phyloP scores from a whole-genome alignment of 768 basidiomycete genomes.

The Tylopilus subfusipes region DNA sequence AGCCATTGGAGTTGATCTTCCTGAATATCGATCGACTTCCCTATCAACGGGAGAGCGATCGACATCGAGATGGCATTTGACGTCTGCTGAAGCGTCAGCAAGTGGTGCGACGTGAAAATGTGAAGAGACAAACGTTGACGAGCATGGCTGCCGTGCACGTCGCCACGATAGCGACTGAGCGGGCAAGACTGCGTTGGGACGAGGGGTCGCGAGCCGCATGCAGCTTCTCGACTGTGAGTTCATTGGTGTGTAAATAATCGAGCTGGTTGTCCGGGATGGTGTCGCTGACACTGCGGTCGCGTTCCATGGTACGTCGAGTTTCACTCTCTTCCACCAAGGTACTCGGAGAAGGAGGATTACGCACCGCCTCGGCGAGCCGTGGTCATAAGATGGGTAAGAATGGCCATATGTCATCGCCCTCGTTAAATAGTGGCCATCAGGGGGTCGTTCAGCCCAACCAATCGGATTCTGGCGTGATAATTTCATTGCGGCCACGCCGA shows the following conservation, averaged over 20 bases:
- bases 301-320: conserved; percentile 4
- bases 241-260: neutral
- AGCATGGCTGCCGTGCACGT: conserved; percentile 41
- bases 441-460: too few species aligned
- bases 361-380: neutral
- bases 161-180: conserved; percentile 30
- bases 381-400: neutral
- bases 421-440: too few species aligned
- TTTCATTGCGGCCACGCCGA: too few species aligned
- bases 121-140: conserved; percentile 28
- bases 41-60: conserved; percentile 52
- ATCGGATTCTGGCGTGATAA: too few species aligned
- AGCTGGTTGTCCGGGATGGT: conserved; percentile 6
- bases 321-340: neutral
- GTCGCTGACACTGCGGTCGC: conserved; percentile 4
- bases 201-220: neutral
- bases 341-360: neutral
- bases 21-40: conserved; percentile 44
- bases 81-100: conserved; percentile 19
- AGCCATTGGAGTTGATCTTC: conserved; percentile 64
- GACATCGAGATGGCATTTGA: conserved; percentile 41
- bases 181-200: conserved; percentile 20
- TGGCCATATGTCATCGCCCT: too few species aligned
- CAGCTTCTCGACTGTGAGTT: conserved; percentile 2
- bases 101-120: neutral